Evolutionary conservation across 2,329 filamentous ascomycete genomes (phyloP).

Genomic region (Orbilia javanica): DNA sequence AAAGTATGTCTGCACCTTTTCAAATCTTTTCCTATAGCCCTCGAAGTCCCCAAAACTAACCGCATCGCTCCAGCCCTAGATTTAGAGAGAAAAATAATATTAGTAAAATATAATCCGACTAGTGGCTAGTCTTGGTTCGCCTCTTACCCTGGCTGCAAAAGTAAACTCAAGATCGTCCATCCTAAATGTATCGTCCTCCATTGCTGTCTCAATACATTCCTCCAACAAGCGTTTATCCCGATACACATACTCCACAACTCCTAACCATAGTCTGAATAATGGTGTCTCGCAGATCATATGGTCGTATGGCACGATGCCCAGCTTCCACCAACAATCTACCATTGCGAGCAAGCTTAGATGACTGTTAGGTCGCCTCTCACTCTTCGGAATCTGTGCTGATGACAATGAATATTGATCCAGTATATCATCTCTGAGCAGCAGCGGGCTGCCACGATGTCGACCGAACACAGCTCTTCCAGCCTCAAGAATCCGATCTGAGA

Average conservation of each 20-base stretch:
- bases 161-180: slow-evolving; percentile 97
- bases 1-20: slow-evolving; percentile 91
- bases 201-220: slow-evolving; percentile 84
- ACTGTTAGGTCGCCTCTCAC: slow-evolving; percentile 82
- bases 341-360: slow-evolving; percentile 94
- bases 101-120: background rate
- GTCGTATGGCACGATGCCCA: slow-evolving; percentile 95
- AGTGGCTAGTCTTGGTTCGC: too few relatives aligned
- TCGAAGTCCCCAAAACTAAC: slow-evolving; percentile 93
- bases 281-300: slow-evolving; percentile 99
- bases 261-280: slow-evolving; percentile 94
- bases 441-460: slow-evolving; percentile 69
- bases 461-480: slow-evolving; percentile 80
- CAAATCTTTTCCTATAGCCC: slow-evolving; percentile 90
- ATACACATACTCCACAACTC: slow-evolving; percentile 97
- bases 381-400: slow-evolving; percentile 70
- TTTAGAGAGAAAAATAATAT: background rate
- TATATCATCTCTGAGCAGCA: slow-evolving; percentile 82
- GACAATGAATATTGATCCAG: slow-evolving; percentile 90
- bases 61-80: slow-evolving; percentile 88
- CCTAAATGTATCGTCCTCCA: slow-evolving; percentile 91
- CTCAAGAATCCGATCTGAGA: slow-evolving; percentile 79
- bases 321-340: slow-evolving; percentile 97
- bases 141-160: slow-evolving; percentile 81
- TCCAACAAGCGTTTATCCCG: slow-evolving; percentile 83